These are phyloP conservation scores for Azolla pinnata DNA, from an alignment of 75 land plant genomes.

Conservation along the genomic window DNA sequence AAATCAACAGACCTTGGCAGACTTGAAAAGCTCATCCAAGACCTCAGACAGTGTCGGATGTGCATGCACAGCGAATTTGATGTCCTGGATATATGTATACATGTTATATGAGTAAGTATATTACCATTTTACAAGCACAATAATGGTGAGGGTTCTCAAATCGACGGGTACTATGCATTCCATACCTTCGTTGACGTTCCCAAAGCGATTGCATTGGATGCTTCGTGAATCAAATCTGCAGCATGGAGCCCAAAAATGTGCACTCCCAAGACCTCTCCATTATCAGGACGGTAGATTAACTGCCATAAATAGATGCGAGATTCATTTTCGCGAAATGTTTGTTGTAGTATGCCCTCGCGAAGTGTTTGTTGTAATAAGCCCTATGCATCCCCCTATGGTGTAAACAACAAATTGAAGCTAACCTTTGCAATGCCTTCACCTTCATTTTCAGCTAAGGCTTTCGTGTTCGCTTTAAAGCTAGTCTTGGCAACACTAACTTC, in stretches of 20 bases:
- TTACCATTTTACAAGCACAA: not conserved
- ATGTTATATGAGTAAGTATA: not conserved
- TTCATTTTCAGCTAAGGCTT: constrained; percentile 99
- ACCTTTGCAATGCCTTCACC: constrained; percentile 99
- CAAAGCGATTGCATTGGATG: constrained; percentile 96
- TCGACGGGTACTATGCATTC: no score
- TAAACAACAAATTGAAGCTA: not conserved
- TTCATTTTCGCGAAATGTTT: no score
- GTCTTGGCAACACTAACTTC: constrained; percentile 87
- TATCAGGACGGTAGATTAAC: constrained; percentile 94
- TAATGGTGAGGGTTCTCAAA: no score
- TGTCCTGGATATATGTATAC: constrained; percentile 58
- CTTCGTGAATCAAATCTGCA: constrained; percentile 98
- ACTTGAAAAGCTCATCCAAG: constrained; percentile 91
- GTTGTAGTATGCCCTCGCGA: no score
- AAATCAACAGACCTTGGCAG: constrained; percentile 73
- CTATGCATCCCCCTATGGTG: no score
- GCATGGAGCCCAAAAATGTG: constrained; percentile 98
- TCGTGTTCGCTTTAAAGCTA: constrained; percentile 97
- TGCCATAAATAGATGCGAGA: constrained; percentile 20
- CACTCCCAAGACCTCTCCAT: constrained; percentile 94
- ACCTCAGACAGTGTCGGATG: constrained; percentile 99
- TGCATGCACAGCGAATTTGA: constrained; percentile 95
- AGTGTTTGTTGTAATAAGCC: no score
- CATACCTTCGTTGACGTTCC: constrained; percentile 78